phyloP scores from a whole-genome alignment of 352 stramenopile genomes.

The Phytophthora cajani region DNA sequence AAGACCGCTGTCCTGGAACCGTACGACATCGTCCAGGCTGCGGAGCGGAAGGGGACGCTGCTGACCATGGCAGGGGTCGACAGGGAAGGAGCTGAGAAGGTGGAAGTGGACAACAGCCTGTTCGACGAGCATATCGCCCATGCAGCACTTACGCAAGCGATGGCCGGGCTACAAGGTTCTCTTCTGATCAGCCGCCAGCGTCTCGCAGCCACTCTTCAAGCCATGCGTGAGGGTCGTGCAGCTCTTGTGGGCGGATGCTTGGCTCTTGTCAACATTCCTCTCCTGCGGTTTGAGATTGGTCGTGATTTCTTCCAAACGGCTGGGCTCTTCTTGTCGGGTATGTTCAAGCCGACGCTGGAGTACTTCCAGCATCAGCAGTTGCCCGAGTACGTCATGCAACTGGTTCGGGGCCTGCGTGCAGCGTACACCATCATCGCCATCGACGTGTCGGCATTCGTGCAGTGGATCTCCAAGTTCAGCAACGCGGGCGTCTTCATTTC shows the following conservation, averaged over 20 bases:
- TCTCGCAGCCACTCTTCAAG: constrained; percentile 12
- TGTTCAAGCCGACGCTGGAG: constrained; percentile 36
- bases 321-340: constrained; percentile 45
- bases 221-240: constrained; percentile 19
- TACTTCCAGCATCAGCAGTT: constrained; percentile 29
- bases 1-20: constrained; percentile 13
- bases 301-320: constrained; percentile 50
- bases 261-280: constrained; percentile 22
- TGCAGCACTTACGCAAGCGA: constrained; percentile 9
- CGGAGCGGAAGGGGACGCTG: constrained; percentile 5
- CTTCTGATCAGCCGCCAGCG: constrained; percentile 15
- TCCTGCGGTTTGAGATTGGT: constrained; percentile 49
- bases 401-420: constrained; percentile 22
- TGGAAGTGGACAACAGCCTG: constrained; percentile 21
- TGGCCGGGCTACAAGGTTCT: constrained; percentile 17
- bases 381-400: constrained; percentile 16
- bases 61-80: not conserved
- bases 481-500: constrained; percentile 40
- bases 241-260: constrained; percentile 13
- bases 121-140: constrained; percentile 21
- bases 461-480: constrained; percentile 30
- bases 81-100: constrained; percentile 1
- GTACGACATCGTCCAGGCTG: constrained; percentile 17
- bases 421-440: constrained; percentile 40
- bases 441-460: constrained; percentile 21